Evolutionary conservation across 257 asterid genomes (phyloP), one percentile per base, ranked within the genome.

Genomic region (Salvia splendens): DNA sequence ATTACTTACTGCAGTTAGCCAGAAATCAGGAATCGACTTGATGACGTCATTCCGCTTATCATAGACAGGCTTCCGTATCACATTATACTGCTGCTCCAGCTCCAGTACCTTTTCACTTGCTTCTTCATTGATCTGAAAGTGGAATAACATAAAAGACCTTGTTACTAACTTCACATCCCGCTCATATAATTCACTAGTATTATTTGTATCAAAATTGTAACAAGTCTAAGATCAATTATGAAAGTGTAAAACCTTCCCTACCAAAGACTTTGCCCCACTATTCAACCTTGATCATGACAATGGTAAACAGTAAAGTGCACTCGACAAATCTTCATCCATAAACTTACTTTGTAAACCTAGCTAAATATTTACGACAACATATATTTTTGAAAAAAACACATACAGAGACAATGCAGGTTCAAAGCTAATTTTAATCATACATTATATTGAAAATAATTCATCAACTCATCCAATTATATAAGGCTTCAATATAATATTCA

Each of bases 51-150:
- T 91, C 64, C 99, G 81, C 83, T 71, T 86, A 57, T 94, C 95
- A 71, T 94, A 93, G 52, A 85, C 84, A 7, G 99, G 99, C 80
- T 80, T 89, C 55, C 97, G 95, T 36, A 86, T 67, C 82, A 70
- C 95, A 75, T 86, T 87, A 79, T 82, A 94, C 88, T 85, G 83
- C 55, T 94, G 99, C 67, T 93, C 97, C 65, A 93, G 78, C 78
- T 86, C 95, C 87, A 93, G 79, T 60, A 90, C 97, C 60, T 90
- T 81, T 68, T 93, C 99, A 77, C 95, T 88, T 56, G 95, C 97
- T 69, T 86, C 92, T 81, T 93, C 99, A 70, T 93, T 93, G 80
- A 93, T 86, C 99, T 94, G 89, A 48, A 71, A 74, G 50, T 24
- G 30, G 28, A 20, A 17, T 8, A 48, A 64, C 30, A 71, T 4